Conservation (phyloP, 345 rosid species). For the Boechera stricta region DNA sequence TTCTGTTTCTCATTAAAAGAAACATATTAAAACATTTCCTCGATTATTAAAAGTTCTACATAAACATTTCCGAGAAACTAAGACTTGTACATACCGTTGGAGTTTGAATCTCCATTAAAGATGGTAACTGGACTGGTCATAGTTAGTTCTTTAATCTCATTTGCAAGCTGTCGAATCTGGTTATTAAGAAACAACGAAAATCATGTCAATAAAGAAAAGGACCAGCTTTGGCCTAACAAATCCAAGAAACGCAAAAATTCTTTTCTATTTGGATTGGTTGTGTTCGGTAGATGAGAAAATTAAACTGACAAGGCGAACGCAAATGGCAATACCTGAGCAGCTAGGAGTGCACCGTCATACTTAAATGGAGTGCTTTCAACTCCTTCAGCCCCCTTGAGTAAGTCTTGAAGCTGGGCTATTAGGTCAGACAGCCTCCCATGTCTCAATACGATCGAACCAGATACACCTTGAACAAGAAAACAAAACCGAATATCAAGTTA, state of each 20-base stretch:
- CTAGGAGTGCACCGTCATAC: constrained; percentile 63
- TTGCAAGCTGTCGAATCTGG: constrained; percentile 81
- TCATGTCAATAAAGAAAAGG: constrained; percentile 5
- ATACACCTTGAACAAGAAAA: constrained; percentile 59
- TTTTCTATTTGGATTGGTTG: background rate
- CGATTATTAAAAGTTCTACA: constrained; percentile 1
- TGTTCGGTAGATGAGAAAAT: background rate
- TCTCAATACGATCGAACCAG: constrained; percentile 72
- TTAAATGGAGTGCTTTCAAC: constrained; percentile 57
- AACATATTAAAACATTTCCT: background rate
- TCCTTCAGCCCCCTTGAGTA: constrained; percentile 75
- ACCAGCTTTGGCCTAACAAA: background rate
- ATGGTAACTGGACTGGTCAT: constrained; percentile 74
- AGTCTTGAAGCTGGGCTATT: constrained; percentile 77
- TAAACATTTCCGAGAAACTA: constrained; percentile 1
- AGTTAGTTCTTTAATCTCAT: constrained; percentile 86
- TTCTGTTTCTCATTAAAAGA: background rate
- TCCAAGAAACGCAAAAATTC: background rate
- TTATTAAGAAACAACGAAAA: constrained; percentile 15
- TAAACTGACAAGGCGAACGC: background rate
- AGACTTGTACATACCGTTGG: constrained; percentile 51
- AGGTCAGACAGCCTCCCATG: constrained; percentile 80
- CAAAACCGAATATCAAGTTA: constrained; percentile 22
- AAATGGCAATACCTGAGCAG: constrained; percentile 74
- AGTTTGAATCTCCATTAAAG: constrained; percentile 64